Conservation (phyloP, 345 rosid genomes). For the Eucalyptus guilfoylei region DNA sequence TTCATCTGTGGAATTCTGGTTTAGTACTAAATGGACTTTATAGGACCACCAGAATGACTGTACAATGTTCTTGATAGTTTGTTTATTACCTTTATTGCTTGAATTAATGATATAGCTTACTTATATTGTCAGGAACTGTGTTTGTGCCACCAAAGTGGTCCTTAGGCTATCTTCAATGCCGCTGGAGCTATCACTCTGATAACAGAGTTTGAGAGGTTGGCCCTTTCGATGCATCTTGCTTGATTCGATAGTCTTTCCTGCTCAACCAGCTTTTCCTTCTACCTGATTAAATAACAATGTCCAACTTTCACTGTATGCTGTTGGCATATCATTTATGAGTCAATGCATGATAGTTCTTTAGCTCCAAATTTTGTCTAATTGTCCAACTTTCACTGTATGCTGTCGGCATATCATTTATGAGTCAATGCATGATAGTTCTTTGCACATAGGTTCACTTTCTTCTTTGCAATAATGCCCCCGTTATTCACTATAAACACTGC, state of each 20-base stretch:
- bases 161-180: constrained; percentile 84
- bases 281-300: neutral
- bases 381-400: too few species aligned
- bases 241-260: neutral
- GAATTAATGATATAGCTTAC: neutral
- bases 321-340: neutral
- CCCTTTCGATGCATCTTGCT: neutral
- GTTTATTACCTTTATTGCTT: too few species aligned
- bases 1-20: too few species aligned
- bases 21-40: too few species aligned
- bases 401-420: too few species aligned
- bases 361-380: too few species aligned
- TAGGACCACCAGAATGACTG: too few species aligned
- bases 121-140: constrained; percentile 34
- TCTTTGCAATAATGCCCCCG: neutral
- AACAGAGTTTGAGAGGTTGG: constrained; percentile 60
- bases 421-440: too few species aligned
- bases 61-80: too few species aligned
- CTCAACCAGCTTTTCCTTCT: neutral
- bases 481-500: neutral
- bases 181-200: constrained; percentile 82
- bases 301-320: neutral
- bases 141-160: constrained; percentile 98
- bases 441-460: neutral
- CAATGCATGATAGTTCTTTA: neutral